These are phyloP conservation scores for Syzygium jambos DNA, from an alignment of 345 rosid genomes.

Conservation along the genomic window DNA sequence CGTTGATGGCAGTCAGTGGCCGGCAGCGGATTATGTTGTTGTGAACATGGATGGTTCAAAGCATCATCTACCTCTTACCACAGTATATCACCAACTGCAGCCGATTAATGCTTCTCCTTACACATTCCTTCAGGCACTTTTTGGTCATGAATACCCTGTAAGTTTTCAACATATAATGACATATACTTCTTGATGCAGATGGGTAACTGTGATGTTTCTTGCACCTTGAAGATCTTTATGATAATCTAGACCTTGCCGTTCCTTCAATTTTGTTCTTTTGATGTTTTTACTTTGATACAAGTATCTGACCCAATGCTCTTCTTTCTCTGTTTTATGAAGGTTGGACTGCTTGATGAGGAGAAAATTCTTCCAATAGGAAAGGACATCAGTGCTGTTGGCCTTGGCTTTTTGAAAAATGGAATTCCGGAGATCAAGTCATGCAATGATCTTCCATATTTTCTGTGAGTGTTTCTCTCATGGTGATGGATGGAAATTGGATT, in stretches of 20 bases:
- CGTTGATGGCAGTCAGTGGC: conserved; percentile 44
- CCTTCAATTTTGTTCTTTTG: neutral
- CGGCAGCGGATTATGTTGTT: conserved; percentile 32
- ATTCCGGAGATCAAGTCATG: conserved; percentile 71
- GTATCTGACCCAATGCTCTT: neutral
- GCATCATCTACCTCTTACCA: conserved; percentile 76
- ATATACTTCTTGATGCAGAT: neutral
- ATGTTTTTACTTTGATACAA: neutral
- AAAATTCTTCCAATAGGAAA: conserved; percentile 81
- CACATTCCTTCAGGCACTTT: conserved; percentile 78
- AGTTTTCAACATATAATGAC: conserved; percentile 12
- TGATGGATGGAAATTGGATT: neutral
- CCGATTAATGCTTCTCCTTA: conserved; percentile 70
- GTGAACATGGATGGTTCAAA: conserved; percentile 73
- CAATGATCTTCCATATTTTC: conserved; percentile 84
- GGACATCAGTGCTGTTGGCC: conserved; percentile 62
- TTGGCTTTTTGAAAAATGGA: conserved; percentile 45
- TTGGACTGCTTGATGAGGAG: conserved; percentile 89
- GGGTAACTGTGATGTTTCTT: neutral
- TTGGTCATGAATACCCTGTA: conserved; percentile 68
- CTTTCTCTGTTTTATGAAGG: conserved; percentile 27
- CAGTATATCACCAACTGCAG: conserved; percentile 65
- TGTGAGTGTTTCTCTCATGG: conserved; percentile 36
- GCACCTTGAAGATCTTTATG: neutral
- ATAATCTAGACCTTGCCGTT: neutral